phyloP scores from a whole-genome alignment of 768 basidiomycete genomes.

The Sporobolomyces pararoseus region DNA sequence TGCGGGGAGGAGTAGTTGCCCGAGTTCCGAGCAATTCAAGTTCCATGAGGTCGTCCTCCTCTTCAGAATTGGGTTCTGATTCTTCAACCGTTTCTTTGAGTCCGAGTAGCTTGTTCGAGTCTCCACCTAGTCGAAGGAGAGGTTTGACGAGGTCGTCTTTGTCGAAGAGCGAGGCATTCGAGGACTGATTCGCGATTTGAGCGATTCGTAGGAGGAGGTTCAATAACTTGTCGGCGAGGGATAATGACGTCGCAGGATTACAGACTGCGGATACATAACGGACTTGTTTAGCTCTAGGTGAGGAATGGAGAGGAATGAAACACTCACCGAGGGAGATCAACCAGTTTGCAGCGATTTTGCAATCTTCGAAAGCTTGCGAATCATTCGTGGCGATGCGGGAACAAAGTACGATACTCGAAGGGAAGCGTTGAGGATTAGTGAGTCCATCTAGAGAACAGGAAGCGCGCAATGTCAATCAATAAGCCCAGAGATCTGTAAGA shows the following conservation, averaged over 20 bases:
- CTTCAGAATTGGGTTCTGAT: not conserved
- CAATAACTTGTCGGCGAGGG: not conserved
- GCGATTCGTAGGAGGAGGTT: constrained; percentile 8
- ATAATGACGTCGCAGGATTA: not conserved
- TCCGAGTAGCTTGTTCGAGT: not conserved
- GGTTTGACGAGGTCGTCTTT: not conserved
- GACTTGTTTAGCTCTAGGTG: not conserved
- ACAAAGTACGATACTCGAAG: not conserved
- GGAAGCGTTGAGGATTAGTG: not conserved
- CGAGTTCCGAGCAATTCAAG: not conserved
- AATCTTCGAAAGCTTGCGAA: not conserved
- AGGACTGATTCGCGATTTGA: not conserved
- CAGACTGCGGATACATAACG: not conserved
- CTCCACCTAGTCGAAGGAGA: constrained; percentile 9
- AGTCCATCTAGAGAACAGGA: not conserved
- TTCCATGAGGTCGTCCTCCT: not conserved
- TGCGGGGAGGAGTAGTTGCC: not conserved
- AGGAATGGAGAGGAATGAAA: not conserved
- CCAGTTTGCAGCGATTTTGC: not conserved
- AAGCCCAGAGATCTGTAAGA: no score
- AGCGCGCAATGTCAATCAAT: not conserved
- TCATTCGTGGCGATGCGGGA: not conserved
- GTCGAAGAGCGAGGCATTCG: not conserved
- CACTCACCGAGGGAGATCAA: not conserved
- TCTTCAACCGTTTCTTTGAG: not conserved